Evolutionary conservation across 352 stramenopile genomes (phyloP).

Genomic region (Globisporangium radiosum): DNA sequence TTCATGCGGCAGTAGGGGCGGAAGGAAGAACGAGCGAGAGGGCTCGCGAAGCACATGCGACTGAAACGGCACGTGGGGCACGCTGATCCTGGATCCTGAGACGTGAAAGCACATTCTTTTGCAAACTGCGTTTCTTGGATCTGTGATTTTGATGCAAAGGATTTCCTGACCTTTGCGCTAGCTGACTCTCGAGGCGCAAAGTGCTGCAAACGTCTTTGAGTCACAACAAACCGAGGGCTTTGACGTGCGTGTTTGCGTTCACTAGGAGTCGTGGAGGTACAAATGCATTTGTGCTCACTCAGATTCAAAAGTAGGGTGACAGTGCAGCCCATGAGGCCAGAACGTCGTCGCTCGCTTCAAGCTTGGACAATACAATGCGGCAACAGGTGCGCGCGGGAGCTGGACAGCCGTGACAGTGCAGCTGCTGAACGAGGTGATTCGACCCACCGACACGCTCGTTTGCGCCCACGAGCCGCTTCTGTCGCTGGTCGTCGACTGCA

Average conservation of each 20-base stretch:
- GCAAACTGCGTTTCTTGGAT: neutral
- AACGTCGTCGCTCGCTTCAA: neutral
- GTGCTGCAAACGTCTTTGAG: too few species aligned
- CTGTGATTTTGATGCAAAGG: neutral
- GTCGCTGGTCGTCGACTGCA: too few species aligned
- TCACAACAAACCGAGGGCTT: too few species aligned
- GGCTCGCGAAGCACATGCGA: neutral
- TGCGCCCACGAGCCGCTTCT: neutral
- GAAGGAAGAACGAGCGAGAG: slow-evolving; percentile 1
- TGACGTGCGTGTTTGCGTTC: too few species aligned
- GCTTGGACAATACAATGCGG: neutral
- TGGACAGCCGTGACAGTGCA: too few species aligned
- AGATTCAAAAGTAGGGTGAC: too few species aligned
- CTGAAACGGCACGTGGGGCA: slow-evolving; percentile 2
- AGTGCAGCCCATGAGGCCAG: neutral
- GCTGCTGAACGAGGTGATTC: too few species aligned
- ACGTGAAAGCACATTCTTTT: neutral
- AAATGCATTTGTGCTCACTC: too few species aligned
- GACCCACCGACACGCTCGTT: neutral
- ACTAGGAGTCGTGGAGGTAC: too few species aligned
- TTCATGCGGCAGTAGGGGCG: slow-evolving; percentile 1
- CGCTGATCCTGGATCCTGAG: slow-evolving; percentile 1
- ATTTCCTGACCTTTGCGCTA: too few species aligned
- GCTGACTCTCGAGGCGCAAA: too few species aligned
- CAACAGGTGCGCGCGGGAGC: too few species aligned